These are phyloP conservation scores for Arthrobotrys musiformis DNA, from an alignment of 2,329 filamentous ascomycete genomes.

Conservation along the genomic window DNA sequence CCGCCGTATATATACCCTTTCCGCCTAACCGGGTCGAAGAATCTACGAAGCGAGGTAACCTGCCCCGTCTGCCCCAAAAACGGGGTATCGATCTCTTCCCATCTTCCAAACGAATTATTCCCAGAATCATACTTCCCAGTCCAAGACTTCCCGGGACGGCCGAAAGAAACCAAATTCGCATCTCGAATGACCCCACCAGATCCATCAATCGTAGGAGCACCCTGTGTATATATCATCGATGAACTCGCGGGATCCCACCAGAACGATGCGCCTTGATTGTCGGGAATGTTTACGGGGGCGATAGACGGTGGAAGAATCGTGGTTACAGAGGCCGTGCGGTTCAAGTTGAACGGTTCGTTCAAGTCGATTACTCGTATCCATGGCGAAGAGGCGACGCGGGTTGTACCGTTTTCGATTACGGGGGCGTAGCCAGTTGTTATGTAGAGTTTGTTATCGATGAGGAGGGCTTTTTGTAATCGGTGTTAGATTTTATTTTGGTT, in stretches of 20 bases:
- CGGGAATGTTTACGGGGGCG: slow-evolving; percentile 24
- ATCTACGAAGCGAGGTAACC: not conserved
- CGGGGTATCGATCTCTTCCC: slow-evolving; percentile 33
- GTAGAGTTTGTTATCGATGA: slow-evolving; percentile 28
- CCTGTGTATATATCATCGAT: slow-evolving; percentile 34
- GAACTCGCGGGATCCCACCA: slow-evolving; percentile 16
- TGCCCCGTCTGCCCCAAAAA: slow-evolving; percentile 28
- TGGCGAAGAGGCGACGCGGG: slow-evolving; percentile 17
- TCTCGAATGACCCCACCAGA: slow-evolving; percentile 29
- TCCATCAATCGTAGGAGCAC: slow-evolving; percentile 15
- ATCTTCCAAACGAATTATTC: slow-evolving; percentile 1
- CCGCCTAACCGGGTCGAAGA: slow-evolving; percentile 18
- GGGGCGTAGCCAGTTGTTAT: slow-evolving; percentile 33
- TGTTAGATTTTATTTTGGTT: not conserved
- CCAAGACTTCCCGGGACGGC: slow-evolving; percentile 26
- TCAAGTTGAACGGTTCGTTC: slow-evolving; percentile 22
- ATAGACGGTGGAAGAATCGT: slow-evolving; percentile 33
- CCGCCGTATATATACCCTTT: slow-evolving; percentile 44
- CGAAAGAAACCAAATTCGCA: slow-evolving; percentile 14
- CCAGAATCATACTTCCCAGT: slow-evolving; percentile 5
- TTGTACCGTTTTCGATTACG: slow-evolving; percentile 30
- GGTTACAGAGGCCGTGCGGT: slow-evolving; percentile 17
- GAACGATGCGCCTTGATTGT: slow-evolving; percentile 34
- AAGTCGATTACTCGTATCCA: slow-evolving; percentile 41
- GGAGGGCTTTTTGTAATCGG: not conserved